Evolutionary conservation across 2,329 filamentous ascomycete genomes (phyloP).

Genomic region (Fusarium miscanthi): DNA sequence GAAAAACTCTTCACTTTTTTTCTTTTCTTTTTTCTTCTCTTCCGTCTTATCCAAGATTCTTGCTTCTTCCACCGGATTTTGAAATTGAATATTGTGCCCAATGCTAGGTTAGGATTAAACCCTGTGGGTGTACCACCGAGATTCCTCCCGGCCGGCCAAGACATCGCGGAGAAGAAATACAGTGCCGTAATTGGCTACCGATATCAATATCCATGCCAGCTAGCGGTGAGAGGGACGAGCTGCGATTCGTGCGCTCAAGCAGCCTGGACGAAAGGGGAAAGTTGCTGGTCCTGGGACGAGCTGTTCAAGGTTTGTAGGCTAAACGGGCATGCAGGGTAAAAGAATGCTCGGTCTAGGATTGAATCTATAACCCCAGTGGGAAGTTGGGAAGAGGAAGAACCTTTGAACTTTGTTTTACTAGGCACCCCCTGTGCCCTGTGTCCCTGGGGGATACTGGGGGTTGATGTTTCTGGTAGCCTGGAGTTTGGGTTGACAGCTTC

Average conservation of each 20-base stretch:
- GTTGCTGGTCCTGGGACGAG: neutral
- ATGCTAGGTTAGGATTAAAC: slow-evolving; percentile 20
- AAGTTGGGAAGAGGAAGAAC: slow-evolving; percentile 12
- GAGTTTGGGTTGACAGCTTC: slow-evolving; percentile 4
- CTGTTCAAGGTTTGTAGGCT: slow-evolving; percentile 20
- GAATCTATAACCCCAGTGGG: neutral
- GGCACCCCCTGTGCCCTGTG: neutral
- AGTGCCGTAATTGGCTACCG: slow-evolving; percentile 34
- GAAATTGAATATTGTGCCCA: slow-evolving; percentile 28
- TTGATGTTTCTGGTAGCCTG: neutral
- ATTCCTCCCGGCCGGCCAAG: slow-evolving; percentile 23
- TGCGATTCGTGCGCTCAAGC: slow-evolving; percentile 31
- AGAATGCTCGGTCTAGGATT: slow-evolving; percentile 20
- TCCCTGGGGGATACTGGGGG: slow-evolving; percentile 1
- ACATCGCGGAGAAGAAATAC: slow-evolving; percentile 30
- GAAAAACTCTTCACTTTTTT: slow-evolving; percentile 3
- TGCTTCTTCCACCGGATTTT: slow-evolving; percentile 28
- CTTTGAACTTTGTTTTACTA: slow-evolving; percentile 1
- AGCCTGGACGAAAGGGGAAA: slow-evolving; percentile 31
- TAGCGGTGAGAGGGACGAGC: slow-evolving; percentile 23
- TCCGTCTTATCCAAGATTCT: slow-evolving; percentile 3
- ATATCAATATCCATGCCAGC: slow-evolving; percentile 33
- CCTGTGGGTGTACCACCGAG: slow-evolving; percentile 22
- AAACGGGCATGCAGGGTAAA: slow-evolving; percentile 29
- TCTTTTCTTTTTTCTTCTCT: neutral